phyloP scores from a whole-genome alignment of 1,284 basidiomycete genomes.

The Malassezia sympodialis region DNA sequence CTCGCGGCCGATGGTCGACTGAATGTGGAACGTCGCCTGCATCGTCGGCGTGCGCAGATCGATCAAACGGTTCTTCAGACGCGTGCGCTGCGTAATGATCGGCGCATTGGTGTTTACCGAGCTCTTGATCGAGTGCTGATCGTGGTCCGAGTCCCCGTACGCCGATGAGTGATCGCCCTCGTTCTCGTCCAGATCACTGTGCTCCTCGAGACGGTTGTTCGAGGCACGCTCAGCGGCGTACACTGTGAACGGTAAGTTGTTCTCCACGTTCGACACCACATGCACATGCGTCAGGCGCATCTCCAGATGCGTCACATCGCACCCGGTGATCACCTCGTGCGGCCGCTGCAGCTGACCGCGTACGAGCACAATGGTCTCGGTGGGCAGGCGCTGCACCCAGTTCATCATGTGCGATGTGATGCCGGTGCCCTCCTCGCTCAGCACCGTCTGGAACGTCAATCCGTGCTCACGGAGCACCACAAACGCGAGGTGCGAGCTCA shows the following conservation, averaged over 20 bases:
- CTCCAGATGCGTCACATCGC: constrained; percentile 31
- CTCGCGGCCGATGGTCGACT: constrained; percentile 32
- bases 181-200: constrained; percentile 11
- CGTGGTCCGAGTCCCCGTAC: constrained; percentile 4
- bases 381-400: constrained; percentile 35
- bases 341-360: constrained; percentile 31
- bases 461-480: constrained; percentile 38
- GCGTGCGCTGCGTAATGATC: constrained; percentile 32
- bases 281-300: constrained; percentile 33
- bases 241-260: constrained; percentile 38
- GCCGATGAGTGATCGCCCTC: constrained; percentile 7
- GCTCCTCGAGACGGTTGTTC: constrained; percentile 24
- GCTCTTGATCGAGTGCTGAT: neutral
- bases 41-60: constrained; percentile 38
- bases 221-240: constrained; percentile 36
- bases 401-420: constrained; percentile 38
- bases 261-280: constrained; percentile 25
- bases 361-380: constrained; percentile 36
- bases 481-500: constrained; percentile 36
- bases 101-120: constrained; percentile 16
- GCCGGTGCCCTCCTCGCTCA: constrained; percentile 20
- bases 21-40: constrained; percentile 41
- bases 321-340: constrained; percentile 31
- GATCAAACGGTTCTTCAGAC: constrained; percentile 39
- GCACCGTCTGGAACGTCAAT: constrained; percentile 36